Evolutionary conservation across 1,284 basidiomycete species (phyloP).

Genomic region (Chiua sp.): DNA sequence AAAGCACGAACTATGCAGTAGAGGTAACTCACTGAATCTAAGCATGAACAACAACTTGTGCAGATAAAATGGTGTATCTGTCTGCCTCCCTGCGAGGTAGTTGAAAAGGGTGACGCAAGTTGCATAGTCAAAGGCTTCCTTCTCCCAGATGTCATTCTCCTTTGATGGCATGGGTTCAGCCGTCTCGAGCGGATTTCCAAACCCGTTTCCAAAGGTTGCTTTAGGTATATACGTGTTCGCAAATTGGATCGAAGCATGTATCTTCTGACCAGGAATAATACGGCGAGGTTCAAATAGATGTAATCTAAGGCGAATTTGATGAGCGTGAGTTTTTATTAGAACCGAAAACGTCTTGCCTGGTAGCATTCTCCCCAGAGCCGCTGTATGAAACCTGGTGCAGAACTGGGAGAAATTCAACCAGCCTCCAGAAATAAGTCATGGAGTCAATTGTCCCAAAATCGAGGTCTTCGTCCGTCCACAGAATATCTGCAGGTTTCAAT

Average conservation of each 20-base stretch:
- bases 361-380: slow-evolving; percentile 10
- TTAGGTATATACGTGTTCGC: slow-evolving; percentile 14
- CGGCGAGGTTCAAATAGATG: slow-evolving; percentile 16
- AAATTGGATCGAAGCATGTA: slow-evolving; percentile 23
- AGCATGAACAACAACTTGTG: slow-evolving; percentile 18
- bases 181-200: slow-evolving; percentile 17
- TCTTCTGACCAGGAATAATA: slow-evolving; percentile 26
- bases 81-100: slow-evolving; percentile 15
- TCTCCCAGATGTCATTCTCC: slow-evolving; percentile 17
- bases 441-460: slow-evolving; percentile 24
- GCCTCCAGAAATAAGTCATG: slow-evolving; percentile 19
- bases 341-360: background rate
- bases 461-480: slow-evolving; percentile 19
- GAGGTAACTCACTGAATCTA: slow-evolving; percentile 11
- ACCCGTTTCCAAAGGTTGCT: slow-evolving; percentile 15
- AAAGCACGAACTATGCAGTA: background rate
- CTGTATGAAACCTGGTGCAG: slow-evolving; percentile 20
- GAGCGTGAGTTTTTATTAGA: background rate
- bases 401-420: slow-evolving; percentile 27
- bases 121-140: slow-evolving; percentile 5
- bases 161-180: slow-evolving; percentile 14
- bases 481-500: slow-evolving; percentile 19
- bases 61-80: slow-evolving; percentile 12
- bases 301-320: slow-evolving; percentile 3
- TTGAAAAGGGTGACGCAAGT: slow-evolving; percentile 13